A percentile compares a stretch with the other conserved stretches of the same genome.
phyloP scores from a whole-genome alignment of 495 filamentous ascomycete genomes.

The Daldinia grandis region DNA sequence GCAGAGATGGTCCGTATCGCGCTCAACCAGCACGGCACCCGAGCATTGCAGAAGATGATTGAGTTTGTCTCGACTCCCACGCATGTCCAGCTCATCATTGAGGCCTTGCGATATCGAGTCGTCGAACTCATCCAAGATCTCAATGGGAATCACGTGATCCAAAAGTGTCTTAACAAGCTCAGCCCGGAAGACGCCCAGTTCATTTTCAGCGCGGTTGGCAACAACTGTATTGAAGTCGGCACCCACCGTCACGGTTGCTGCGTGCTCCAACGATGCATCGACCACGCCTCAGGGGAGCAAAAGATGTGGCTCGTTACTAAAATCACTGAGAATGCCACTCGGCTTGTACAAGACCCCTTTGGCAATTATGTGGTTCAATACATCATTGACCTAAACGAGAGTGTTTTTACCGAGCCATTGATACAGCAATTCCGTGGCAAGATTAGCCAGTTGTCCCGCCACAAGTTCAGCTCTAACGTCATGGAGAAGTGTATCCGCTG shows the following conservation, averaged over 20 bases:
- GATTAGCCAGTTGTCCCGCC: slow-evolving; percentile 82
- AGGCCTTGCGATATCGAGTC: slow-evolving; percentile 77
- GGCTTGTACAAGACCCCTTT: slow-evolving; percentile 93
- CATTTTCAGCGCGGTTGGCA: slow-evolving; percentile 93
- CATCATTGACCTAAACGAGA: slow-evolving; percentile 89
- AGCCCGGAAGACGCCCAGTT: slow-evolving; percentile 83
- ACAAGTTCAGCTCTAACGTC: slow-evolving; percentile 99
- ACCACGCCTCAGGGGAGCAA: slow-evolving; percentile 90
- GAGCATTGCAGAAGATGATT: slow-evolving; percentile 99
- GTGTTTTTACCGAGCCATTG: slow-evolving; percentile 82
- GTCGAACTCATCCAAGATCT: slow-evolving; percentile 94
- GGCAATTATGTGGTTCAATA: slow-evolving; percentile 99
- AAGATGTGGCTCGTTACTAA: slow-evolving; percentile 84
- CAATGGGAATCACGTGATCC: slow-evolving; percentile 98
- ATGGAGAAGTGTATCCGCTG: slow-evolving; percentile 96
- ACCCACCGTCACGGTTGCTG: slow-evolving; percentile 99
- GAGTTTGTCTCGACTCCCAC: slow-evolving; percentile 86
- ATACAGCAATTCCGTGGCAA: slow-evolving; percentile 78
- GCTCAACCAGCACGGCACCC: slow-evolving; percentile 94
- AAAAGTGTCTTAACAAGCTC: slow-evolving; percentile 97
- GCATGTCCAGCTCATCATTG: slow-evolving; percentile 81
- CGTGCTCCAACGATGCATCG: slow-evolving; percentile 96
- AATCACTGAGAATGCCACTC: slow-evolving; percentile 82
- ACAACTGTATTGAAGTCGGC: slow-evolving; percentile 85
- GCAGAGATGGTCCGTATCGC: slow-evolving; percentile 88